Evolutionary conservation across 2,329 filamentous ascomycete genomes (phyloP), one percentile per base, ranked within the genome.

Genomic region (Phoma sp.): DNA sequence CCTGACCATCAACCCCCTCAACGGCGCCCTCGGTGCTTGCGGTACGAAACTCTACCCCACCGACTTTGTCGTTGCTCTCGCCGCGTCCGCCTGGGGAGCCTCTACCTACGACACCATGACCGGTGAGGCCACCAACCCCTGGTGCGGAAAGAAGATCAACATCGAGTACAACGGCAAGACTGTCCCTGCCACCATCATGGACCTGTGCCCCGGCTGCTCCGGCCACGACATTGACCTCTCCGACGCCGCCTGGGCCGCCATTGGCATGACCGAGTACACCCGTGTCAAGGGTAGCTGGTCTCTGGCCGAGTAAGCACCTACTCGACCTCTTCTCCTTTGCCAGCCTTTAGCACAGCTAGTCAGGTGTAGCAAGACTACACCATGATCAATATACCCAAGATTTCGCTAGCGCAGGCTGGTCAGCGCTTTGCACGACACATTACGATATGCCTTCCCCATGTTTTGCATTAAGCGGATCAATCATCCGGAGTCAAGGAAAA

Each of bases 361-460:
- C 17, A 15, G 21, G 40, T 46, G 52, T 55, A 50, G 52, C 41
- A 51, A 55, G 52, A 43, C 52, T 52, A 61, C 53, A 48, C 53
- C 32, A 62, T 39, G 58, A 67, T 58, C 61, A 62, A 60, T 68
- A 72, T 71, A 70, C 70, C 68, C 65, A 60, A 61, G 60, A 56
- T 64, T 64, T 67, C 57, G 71, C 72, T 74, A 74, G 71, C 72
- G 72, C 72, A 70, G 70, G 67, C 72, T 62, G 68, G 70, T 74
- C 71, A 73, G 72, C 72, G 72, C 72, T 74, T 73, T 74, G 71
- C 70, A 74, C 68, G 72, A 74, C 68, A 63, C 57, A 61, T 71
- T 60, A 72, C 62, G 70, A 72, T 55, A 55, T 58, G 49, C 53
- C 48, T 60, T 58, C 32, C 29, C 29, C 32, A 45, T 63, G 48